Conservation (phyloP, 2,329 filamentous ascomycete genomes). For the Clarireedia monteithiana region DNA sequence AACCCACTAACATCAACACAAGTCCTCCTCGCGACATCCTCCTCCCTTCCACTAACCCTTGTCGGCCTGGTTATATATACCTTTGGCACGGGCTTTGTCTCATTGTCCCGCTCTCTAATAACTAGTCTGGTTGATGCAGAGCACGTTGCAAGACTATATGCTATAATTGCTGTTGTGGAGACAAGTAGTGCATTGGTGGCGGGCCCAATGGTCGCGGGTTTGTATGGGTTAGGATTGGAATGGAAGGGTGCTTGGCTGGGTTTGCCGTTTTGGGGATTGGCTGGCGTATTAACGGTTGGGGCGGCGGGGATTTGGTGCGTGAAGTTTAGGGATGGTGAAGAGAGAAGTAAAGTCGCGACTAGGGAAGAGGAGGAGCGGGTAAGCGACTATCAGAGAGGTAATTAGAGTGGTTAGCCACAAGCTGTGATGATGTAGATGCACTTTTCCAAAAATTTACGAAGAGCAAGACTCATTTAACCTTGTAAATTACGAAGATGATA, state of each 20-base stretch:
- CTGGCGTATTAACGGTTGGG: not conserved
- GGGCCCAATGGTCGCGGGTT: conserved; percentile 18
- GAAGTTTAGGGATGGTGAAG: not conserved
- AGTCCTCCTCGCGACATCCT: conserved; percentile 17
- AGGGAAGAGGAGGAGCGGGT: not conserved
- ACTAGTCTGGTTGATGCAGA: conserved; percentile 22
- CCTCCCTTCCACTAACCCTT: conserved; percentile 19
- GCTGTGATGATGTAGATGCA: not conserved
- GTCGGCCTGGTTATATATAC: conserved; percentile 21
- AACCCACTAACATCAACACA: too few species aligned
- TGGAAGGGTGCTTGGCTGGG: conserved; percentile 18
- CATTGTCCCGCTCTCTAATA: conserved; percentile 18
- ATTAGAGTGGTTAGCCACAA: not conserved
- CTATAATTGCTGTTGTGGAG: conserved; percentile 23
- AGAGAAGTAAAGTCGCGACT: not conserved
- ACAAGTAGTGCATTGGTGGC: conserved; percentile 18
- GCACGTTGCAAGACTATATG: conserved; percentile 23
- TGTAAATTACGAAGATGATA: too few species aligned
- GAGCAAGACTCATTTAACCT: too few species aligned
- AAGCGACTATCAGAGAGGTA: not conserved
- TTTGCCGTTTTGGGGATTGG: conserved; percentile 22
- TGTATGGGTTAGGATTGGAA: conserved; percentile 22
- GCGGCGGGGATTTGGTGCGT: not conserved
- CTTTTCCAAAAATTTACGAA: not conserved
- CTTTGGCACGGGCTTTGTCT: conserved; percentile 21